These are phyloP conservation scores for Beauveria sp. DNA, from an alignment of 2,329 filamentous ascomycete species.

Conservation along the genomic window DNA sequence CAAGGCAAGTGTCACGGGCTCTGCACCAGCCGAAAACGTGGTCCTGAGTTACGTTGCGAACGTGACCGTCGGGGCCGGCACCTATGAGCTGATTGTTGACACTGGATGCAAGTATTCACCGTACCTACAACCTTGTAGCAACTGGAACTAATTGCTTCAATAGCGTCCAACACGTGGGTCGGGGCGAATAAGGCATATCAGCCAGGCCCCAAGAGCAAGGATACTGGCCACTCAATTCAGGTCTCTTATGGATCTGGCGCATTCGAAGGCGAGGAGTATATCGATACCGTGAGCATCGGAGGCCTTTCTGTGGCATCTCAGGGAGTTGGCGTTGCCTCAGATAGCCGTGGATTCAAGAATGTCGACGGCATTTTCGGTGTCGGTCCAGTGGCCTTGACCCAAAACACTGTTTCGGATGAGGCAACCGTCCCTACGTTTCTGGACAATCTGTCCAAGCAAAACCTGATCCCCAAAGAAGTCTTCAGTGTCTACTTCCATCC, in stretches of 20 bases:
- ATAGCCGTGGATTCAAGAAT: not conserved
- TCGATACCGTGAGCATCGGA: not conserved
- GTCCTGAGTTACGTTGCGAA: not conserved
- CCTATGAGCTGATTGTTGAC: not conserved
- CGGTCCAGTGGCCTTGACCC: not conserved
- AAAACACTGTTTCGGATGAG: not conserved
- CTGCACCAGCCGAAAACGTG: not conserved
- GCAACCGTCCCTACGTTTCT: not conserved
- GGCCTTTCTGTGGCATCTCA: not conserved
- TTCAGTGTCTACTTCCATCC: not conserved
- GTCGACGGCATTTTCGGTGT: not conserved
- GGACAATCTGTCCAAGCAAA: not conserved
- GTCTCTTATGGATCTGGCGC: not conserved
- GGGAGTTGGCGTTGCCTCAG: not conserved
- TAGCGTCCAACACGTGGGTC: not conserved
- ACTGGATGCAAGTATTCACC: not conserved
- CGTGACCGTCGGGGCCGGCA: not conserved
- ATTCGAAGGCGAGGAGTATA: not conserved
- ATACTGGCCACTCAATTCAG: rapidly evolving
- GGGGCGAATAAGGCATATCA: not conserved
- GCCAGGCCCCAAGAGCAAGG: not conserved
- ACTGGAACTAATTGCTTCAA: not conserved
- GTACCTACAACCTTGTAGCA: not conserved
- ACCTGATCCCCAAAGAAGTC: rapidly evolving
- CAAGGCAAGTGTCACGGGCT: not conserved